Evolutionary conservation across 202 grass and related monocot species (phyloP).

Genomic region (Schoenoplectus triqueter): DNA sequence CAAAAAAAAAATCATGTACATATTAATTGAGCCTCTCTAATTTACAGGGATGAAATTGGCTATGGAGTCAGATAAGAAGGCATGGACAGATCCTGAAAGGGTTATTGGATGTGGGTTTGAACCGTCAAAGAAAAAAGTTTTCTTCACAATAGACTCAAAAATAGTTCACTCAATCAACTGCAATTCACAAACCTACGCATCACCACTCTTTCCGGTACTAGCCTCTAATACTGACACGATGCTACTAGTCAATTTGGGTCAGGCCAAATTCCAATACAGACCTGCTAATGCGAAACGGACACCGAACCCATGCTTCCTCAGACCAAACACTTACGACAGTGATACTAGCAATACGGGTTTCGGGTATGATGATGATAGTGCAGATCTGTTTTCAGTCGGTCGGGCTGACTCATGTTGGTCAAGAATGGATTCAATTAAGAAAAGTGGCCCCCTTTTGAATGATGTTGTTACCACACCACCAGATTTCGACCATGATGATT

Average conservation of each 20-base stretch:
- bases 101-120: constrained; percentile 92
- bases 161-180: constrained; percentile 72
- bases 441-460: constrained; percentile 36
- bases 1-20: neutral
- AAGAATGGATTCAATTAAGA: constrained; percentile 53
- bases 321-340: constrained; percentile 34
- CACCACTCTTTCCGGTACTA: constrained; percentile 70
- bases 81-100: constrained; percentile 74
- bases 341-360: constrained; percentile 37
- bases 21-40: neutral
- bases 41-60: constrained; percentile 81
- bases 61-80: constrained; percentile 68
- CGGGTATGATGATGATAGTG: constrained; percentile 75
- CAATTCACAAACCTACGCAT: constrained; percentile 69
- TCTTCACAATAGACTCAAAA: constrained; percentile 89
- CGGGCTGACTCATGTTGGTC: constrained; percentile 72
- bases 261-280: constrained; percentile 87
- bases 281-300: constrained; percentile 73
- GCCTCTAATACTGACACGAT: constrained; percentile 74
- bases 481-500: constrained; percentile 60
- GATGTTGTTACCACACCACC: constrained; percentile 26
- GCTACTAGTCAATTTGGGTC: constrained; percentile 88
- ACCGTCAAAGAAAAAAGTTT: constrained; percentile 78
- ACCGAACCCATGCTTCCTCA: constrained; percentile 74
- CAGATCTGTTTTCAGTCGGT: constrained; percentile 92